phyloP scores from a whole-genome alignment of 2,329 filamentous ascomycete genomes.

The Talaromyces amestolkiae region DNA sequence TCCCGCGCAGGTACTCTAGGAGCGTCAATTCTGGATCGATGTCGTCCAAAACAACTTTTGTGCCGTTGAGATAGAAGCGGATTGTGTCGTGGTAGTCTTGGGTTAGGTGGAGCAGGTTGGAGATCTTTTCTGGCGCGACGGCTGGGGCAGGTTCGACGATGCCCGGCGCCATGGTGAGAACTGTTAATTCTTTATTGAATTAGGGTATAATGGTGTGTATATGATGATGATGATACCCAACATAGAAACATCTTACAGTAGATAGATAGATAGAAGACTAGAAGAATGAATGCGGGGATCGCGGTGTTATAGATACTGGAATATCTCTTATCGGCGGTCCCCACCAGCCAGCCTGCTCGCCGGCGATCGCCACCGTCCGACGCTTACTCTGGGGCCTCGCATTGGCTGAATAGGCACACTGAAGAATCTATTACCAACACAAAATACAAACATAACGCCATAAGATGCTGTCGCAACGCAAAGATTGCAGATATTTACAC shows the following conservation, averaged over 20 bases:
- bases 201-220: neutral
- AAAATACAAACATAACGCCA: conserved; percentile 9
- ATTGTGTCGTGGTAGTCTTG: conserved; percentile 81
- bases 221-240: neutral
- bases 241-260: neutral
- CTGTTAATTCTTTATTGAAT: neutral
- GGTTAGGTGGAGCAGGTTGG: conserved; percentile 62
- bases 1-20: conserved; percentile 86
- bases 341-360: conserved; percentile 8
- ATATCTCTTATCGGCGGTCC: conserved; percentile 10
- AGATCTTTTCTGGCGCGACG: conserved; percentile 44
- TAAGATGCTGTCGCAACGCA: conserved; percentile 9
- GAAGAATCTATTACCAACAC: neutral
- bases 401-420: neutral
- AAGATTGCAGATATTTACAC: conserved; percentile 9
- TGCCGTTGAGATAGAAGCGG: conserved; percentile 92
- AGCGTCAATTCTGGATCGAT: conserved; percentile 90
- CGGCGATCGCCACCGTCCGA: conserved; percentile 24
- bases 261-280: neutral
- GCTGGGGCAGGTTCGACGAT: conserved; percentile 48
- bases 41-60: conserved; percentile 77
- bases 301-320: neutral
- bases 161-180: conserved; percentile 56
- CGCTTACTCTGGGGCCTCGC: neutral
- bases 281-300: neutral